These are phyloP conservation scores for Xerocomellus intermedius DNA, from an alignment of 768 basidiomycete genomes.

Conservation along the genomic window DNA sequence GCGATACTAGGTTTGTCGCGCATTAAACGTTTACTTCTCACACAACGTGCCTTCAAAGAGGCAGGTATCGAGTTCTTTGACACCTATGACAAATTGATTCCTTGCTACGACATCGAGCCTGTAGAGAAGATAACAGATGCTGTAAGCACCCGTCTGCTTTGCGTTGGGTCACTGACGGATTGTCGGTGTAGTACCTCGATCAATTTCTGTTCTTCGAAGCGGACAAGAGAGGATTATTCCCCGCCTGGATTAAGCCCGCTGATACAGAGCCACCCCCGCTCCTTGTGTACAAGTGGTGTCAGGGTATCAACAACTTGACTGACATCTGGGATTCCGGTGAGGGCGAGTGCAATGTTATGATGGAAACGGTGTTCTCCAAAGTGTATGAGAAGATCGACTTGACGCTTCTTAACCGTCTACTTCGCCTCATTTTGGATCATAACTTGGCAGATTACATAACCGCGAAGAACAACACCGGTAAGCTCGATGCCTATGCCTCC, in stretches of 20 bases:
- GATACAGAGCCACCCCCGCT: conserved; percentile 97
- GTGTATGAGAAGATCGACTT: conserved; percentile 99
- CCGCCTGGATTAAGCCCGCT: conserved; percentile 98
- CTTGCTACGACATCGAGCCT: conserved; percentile 98
- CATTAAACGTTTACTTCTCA: conserved; percentile 94
- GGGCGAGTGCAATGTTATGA: conserved; percentile 96
- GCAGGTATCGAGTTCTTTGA: conserved; percentile 96
- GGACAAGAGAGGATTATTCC: conserved; percentile 97
- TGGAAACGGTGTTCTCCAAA: conserved; percentile 97
- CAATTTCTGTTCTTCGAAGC: conserved; percentile 99
- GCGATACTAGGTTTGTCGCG: conserved; percentile 70
- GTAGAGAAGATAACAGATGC: conserved; percentile 99
- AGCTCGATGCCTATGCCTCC: conserved; percentile 7
- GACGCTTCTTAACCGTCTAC: conserved; percentile 90
- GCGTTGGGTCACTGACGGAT: conserved; percentile 10
- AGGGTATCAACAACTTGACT: conserved; percentile 97
- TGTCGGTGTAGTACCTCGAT: conserved; percentile 70
- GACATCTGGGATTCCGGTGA: conserved; percentile 99
- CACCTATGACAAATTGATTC: conserved; percentile 97
- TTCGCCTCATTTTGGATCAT: conserved; percentile 96
- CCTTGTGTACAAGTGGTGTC: conserved; percentile 99
- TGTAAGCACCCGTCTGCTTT: conserved; percentile 40
- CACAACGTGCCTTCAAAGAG: conserved; percentile 98
- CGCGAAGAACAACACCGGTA: conserved; percentile 93
- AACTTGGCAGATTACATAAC: conserved; percentile 99